A percentile compares a stretch with the other conserved stretches of the same genome.
Conservation (phyloP, 106 monocot species). For the Acorus gramineus region DNA sequence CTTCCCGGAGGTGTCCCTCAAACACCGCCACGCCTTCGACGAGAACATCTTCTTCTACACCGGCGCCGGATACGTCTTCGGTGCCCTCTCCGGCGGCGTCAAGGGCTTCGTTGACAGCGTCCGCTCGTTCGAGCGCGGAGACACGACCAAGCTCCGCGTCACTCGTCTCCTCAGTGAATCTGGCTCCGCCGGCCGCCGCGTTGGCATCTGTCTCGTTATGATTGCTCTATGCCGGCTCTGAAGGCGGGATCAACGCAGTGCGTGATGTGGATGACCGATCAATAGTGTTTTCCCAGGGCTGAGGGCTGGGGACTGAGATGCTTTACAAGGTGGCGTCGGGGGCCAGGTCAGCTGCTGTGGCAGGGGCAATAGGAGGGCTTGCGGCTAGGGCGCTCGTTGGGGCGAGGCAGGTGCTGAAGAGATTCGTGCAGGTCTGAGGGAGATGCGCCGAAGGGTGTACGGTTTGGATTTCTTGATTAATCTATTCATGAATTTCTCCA, state of each 20-base stretch:
- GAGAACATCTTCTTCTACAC: slow-evolving; percentile 7
- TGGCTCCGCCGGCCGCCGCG: slow-evolving; percentile 3
- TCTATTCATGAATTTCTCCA: too few species aligned
- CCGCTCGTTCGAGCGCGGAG: slow-evolving; percentile 12
- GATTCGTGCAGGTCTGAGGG: too few species aligned
- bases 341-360: slow-evolving; percentile 12
- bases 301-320: slow-evolving; percentile 4
- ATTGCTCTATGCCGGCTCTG: slow-evolving; percentile 5
- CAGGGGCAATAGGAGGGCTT: slow-evolving; percentile 10
- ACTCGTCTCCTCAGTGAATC: slow-evolving; percentile 9
- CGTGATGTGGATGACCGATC: not conserved
- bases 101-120: not conserved
- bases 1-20: slow-evolving; percentile 6
- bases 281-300: too few species aligned
- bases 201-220: slow-evolving; percentile 4
- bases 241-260: slow-evolving; percentile 2
- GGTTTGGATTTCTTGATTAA: too few species aligned
- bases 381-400: slow-evolving; percentile 4
- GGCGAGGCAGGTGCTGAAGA: slow-evolving; percentile 11
- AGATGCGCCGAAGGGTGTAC: too few species aligned
- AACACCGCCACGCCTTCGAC: slow-evolving; percentile 7
- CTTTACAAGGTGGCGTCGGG: slow-evolving; percentile 11
- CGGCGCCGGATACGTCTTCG: slow-evolving; percentile 8
- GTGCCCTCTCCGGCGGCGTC: slow-evolving; percentile 3
- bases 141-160: slow-evolving; percentile 11